Evolutionary conservation across 495 filamentous ascomycete genomes (phyloP).

Genomic region (Achaetomiella virescens): DNA sequence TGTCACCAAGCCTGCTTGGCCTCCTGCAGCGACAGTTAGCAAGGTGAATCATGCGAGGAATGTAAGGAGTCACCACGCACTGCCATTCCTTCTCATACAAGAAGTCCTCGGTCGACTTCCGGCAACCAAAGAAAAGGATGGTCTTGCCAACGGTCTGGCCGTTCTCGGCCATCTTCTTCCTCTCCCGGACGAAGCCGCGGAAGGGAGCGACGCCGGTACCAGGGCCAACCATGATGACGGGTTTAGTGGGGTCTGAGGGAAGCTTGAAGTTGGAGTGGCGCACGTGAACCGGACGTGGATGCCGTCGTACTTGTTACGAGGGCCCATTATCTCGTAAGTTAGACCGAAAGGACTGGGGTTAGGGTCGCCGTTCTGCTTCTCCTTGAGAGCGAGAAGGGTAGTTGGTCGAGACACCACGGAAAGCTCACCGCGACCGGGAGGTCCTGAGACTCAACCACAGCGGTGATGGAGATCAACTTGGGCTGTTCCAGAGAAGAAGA

Average conservation of each 20-base stretch:
- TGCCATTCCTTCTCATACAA: slow-evolving; percentile 89
- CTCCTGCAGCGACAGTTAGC: slow-evolving; percentile 46
- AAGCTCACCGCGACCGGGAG: slow-evolving; percentile 71
- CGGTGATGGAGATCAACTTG: slow-evolving; percentile 88
- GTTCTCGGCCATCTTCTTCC: slow-evolving; percentile 68
- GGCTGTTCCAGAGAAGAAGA: slow-evolving; percentile 93
- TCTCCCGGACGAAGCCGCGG: slow-evolving; percentile 90
- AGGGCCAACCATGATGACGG: slow-evolving; percentile 92
- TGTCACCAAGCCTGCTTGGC: slow-evolving; percentile 79
- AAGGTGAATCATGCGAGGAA: not conserved
- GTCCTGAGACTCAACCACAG: slow-evolving; percentile 78
- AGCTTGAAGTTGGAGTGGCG: slow-evolving; percentile 99
- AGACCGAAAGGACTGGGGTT: slow-evolving; percentile 79
- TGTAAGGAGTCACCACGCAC: slow-evolving; percentile 46
- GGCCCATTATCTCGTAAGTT: slow-evolving; percentile 82
- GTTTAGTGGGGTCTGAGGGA: slow-evolving; percentile 88
- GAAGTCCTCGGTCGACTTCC: slow-evolving; percentile 80
- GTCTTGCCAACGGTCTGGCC: slow-evolving; percentile 86
- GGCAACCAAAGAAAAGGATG: slow-evolving; percentile 90
- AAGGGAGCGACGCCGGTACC: slow-evolving; percentile 97
- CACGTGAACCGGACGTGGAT: slow-evolving; percentile 90
- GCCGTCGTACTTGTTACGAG: slow-evolving; percentile 94
- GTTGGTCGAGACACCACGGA: slow-evolving; percentile 95
- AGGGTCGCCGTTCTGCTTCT: slow-evolving; percentile 91
- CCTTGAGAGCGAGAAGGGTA: slow-evolving; percentile 93